These are phyloP conservation scores for Cyberlindnera xylosilytica DNA, from an alignment of 805 yeast genomes.

Conservation along the genomic window DNA sequence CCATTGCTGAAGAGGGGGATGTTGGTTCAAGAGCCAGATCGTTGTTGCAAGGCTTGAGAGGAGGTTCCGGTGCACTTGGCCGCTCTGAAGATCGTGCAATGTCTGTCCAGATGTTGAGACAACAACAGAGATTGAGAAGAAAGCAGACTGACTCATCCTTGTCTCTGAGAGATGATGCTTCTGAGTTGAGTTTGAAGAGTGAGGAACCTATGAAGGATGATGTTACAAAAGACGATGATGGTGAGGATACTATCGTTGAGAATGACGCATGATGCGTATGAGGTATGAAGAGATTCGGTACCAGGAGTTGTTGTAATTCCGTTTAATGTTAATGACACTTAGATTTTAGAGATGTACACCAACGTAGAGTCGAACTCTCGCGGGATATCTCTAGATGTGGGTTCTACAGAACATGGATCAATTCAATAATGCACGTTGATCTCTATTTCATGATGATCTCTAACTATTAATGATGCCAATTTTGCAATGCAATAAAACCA, in stretches of 20 bases:
- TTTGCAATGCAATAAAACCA: no score
- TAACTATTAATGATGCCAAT: no score
- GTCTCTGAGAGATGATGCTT: constrained; percentile 4
- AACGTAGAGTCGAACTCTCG: no score
- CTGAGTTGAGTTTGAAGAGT: neutral
- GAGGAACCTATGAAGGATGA: neutral
- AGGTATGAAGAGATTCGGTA: no score
- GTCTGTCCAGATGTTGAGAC: constrained; percentile 43
- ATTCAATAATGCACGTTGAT: no score
- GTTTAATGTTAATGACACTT: constrained; percentile 9
- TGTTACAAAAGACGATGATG: constrained; percentile 1
- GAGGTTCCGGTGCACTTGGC: constrained; percentile 19
- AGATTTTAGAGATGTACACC: no score
- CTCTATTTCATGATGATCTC: no score
- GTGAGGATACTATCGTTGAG: constrained; percentile 3
- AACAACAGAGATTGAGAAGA: constrained; percentile 34
- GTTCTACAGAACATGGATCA: no score
- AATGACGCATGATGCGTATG: neutral
- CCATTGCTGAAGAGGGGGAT: constrained; percentile 32
- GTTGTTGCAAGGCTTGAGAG: constrained; percentile 58
- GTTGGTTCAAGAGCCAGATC: constrained; percentile 61
- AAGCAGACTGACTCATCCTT: constrained; percentile 14
- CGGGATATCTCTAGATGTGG: no score
- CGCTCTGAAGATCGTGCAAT: constrained; percentile 32
- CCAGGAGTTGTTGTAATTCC: no score